Evolutionary conservation across 2,329 filamentous ascomycete species (phyloP).

Genomic region (Pseudohalonectria lignicola): DNA sequence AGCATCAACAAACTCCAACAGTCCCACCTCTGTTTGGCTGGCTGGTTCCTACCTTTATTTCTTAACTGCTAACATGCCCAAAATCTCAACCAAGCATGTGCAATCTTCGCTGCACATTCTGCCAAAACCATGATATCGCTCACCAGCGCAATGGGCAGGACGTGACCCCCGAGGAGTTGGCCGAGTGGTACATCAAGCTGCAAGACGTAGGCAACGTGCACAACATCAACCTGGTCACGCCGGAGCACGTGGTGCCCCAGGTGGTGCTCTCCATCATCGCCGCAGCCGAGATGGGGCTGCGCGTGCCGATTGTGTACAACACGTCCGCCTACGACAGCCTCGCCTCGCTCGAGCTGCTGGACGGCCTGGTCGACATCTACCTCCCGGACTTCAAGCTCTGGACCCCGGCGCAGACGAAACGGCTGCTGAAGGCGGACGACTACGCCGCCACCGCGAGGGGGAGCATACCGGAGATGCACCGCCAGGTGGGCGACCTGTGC

Average conservation of each 20-base stretch:
- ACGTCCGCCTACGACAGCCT: slow-evolving; percentile 72
- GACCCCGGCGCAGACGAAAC: slow-evolving; percentile 52
- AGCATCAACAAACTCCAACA: neutral
- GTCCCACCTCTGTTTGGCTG: no score
- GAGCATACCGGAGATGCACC: slow-evolving; percentile 70
- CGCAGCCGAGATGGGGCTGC: slow-evolving; percentile 58
- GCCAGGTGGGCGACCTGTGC: slow-evolving; percentile 71
- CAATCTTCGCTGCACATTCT: slow-evolving; percentile 63
- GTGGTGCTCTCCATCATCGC: slow-evolving; percentile 67
- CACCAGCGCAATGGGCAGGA: slow-evolving; percentile 75
- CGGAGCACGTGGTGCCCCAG: slow-evolving; percentile 79
- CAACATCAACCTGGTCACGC: slow-evolving; percentile 82
- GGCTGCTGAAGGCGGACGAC: slow-evolving; percentile 68
- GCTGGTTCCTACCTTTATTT: no score
- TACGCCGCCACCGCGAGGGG: slow-evolving; percentile 64
- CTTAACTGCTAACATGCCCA: no score
- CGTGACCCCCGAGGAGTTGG: slow-evolving; percentile 66
- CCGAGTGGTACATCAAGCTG: slow-evolving; percentile 69
- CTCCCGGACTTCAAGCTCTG: slow-evolving; percentile 85
- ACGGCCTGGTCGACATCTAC: slow-evolving; percentile 77
- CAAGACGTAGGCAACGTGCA: slow-evolving; percentile 73
- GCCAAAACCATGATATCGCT: slow-evolving; percentile 76
- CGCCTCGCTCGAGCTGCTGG: slow-evolving; percentile 59
- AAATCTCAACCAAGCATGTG: no score
- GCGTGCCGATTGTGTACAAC: slow-evolving; percentile 72